Conservation (phyloP, 2,329 filamentous ascomycete species). For the Aspergillus sp. region DNA sequence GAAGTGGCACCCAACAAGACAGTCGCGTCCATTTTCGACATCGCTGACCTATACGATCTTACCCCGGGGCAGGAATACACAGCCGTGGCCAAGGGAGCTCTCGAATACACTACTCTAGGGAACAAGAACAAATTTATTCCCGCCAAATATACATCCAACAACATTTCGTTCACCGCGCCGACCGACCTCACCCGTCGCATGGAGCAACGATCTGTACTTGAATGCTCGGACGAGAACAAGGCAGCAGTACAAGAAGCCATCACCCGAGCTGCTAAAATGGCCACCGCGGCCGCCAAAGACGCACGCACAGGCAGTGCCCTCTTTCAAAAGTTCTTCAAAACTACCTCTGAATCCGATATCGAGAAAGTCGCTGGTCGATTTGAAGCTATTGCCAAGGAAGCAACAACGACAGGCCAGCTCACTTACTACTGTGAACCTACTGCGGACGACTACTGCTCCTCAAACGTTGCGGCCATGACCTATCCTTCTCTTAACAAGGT, state of each 20-base stretch:
- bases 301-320: slow-evolving; percentile 10
- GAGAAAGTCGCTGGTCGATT: slow-evolving; percentile 14
- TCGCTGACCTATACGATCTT: slow-evolving; percentile 14
- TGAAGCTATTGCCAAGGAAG: slow-evolving; percentile 17
- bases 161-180: slow-evolving; percentile 11
- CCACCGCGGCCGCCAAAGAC: slow-evolving; percentile 11
- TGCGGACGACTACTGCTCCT: slow-evolving; percentile 14
- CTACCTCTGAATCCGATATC: slow-evolving; percentile 2
- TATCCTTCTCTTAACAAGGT: slow-evolving; percentile 15
- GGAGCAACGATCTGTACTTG: slow-evolving; percentile 11
- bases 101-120: slow-evolving; percentile 12
- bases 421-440: slow-evolving; percentile 18
- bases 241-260: slow-evolving; percentile 8
- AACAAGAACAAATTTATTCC: slow-evolving; percentile 8
- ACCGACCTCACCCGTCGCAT: neutral
- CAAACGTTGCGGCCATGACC: slow-evolving; percentile 17
- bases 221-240: slow-evolving; percentile 15
- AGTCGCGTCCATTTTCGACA: slow-evolving; percentile 14
- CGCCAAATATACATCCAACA: slow-evolving; percentile 13
- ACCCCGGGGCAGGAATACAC: slow-evolving; percentile 12
- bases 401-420: slow-evolving; percentile 12
- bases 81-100: slow-evolving; percentile 8
- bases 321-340: slow-evolving; percentile 19
- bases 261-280: slow-evolving; percentile 15
- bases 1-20: slow-evolving; percentile 15